Base-by-base conservation (phyloP, 208 protist species). In the Crithidia mellificae region DNA sequence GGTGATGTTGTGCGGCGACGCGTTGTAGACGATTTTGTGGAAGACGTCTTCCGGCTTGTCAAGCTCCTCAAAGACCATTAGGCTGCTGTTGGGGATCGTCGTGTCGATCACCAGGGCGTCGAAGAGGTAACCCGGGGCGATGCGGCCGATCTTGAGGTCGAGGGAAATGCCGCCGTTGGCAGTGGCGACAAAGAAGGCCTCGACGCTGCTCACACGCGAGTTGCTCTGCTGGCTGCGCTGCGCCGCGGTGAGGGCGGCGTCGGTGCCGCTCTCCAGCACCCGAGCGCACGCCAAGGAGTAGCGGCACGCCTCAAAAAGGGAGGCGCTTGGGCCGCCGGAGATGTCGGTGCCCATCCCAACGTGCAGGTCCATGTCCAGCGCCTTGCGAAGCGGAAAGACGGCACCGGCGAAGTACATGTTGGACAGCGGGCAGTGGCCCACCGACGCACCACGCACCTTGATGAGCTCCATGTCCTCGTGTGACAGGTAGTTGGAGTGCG, bases 281-380 rank as follows among this genome's bases (percentile, higher is more conserved):
- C 78, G 82, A 7, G 88, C 93, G 0, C 83, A 77, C 32, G 88
- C 65, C 24, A 98, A 43, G 9, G 88, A 77, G 58, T 91, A 68
- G 59, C 92, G 85, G 67, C 95, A 91, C 25, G 84, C 71, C 22
- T 93, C 79, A 22, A 98, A 80, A 38, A 98, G 83, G 12, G 90
- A 97, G 19, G 89, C 68, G 41, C 68, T 83, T 32, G 82, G 85
- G 12, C 97, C 97, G 43, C 94, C 97, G 25, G 92, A 82, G 17
- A 98, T 82, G 72, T 99, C 97, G 1, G 97, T 99, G 5, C 95
- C 97, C 41, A 98, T 78, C 12, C 90, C 87, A 2, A 98, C 94
- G 34, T 91, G 90, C 19, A 98, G 25, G 22, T 83, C 84, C 29
- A 67, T 77, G 20, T 92, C 63, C 29, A 95, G 68, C 36, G 87